phyloP scores from a whole-genome alignment of 202 grass and related monocot genomes.

The Schoenoplectus triqueter region DNA sequence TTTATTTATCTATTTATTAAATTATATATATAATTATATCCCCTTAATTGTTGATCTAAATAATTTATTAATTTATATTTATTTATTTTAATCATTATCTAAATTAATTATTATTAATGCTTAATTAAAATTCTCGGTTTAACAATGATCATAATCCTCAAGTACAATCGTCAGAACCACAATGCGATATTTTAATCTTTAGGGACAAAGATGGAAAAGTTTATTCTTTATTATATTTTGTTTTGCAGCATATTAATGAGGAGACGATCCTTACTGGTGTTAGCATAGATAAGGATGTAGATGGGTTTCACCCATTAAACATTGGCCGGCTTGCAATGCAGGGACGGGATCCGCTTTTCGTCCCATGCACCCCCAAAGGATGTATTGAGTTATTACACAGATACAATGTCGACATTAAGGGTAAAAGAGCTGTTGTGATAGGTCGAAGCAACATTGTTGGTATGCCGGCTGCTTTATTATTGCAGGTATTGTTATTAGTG shows the following conservation, averaged over 20 bases:
- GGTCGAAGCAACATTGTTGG: conserved; percentile 96
- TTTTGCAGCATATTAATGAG: conserved; percentile 88
- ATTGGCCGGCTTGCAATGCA: conserved; percentile 98
- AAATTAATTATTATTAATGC: too few relatives aligned
- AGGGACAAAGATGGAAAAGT: not conserved
- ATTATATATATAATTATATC: too few relatives aligned
- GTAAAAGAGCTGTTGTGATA: conserved; percentile 85
- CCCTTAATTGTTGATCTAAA: too few relatives aligned
- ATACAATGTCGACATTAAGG: conserved; percentile 83
- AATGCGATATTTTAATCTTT: not conserved
- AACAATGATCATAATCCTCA: not conserved
- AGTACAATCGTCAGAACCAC: not conserved
- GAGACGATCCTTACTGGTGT: conserved; percentile 87
- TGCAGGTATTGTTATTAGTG: conserved; percentile 63
- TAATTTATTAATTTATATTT: too few relatives aligned
- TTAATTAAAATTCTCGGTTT: too few relatives aligned
- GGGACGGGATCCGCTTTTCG: conserved; percentile 84
- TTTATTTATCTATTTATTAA: too few relatives aligned
- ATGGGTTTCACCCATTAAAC: conserved; percentile 95
- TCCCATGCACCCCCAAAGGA: conserved; percentile 97
- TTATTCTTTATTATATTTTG: conserved; percentile 27
- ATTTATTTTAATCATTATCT: too few relatives aligned
- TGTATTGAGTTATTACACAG: conserved; percentile 90
- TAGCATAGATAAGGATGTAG: conserved; percentile 88
- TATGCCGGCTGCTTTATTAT: conserved; percentile 79